Percentiles rank a stretch among this genome's conserved stretches.
These are phyloP conservation scores for Vigna trinervia DNA, from an alignment of 306 rosid species.

Conservation along the genomic window DNA sequence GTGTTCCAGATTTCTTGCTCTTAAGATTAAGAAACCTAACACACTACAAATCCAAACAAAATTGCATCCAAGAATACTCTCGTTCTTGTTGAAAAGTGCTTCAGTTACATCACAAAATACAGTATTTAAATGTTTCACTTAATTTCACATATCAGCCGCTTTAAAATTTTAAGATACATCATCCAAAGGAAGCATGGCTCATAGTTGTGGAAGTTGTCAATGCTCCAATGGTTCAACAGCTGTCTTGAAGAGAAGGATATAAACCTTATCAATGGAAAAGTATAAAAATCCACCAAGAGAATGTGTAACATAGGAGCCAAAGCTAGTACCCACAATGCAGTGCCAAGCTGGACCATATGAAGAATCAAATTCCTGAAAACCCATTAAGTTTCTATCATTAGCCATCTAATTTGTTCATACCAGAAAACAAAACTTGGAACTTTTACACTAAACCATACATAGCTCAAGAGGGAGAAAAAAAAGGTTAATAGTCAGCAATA, in stretches of 20 bases:
- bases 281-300: constrained; percentile 86
- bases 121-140: constrained; percentile 35
- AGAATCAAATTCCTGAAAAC: constrained; percentile 87
- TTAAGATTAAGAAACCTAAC: too few species aligned
- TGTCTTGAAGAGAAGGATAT: constrained; percentile 91
- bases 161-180: constrained; percentile 31
- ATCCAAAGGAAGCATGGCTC: constrained; percentile 31
- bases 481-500: neutral
- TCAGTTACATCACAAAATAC: constrained; percentile 41
- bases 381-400: constrained; percentile 27
- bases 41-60: neutral
- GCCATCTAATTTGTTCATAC: neutral
- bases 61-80: constrained; percentile 35
- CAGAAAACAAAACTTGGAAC: neutral
- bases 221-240: constrained; percentile 83
- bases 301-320: constrained; percentile 96
- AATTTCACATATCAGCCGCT: constrained; percentile 43
- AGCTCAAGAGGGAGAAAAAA: neutral
- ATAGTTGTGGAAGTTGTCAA: constrained; percentile 42
- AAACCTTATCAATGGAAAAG: constrained; percentile 91
- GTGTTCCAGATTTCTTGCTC: too few species aligned
- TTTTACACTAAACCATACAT: neutral
- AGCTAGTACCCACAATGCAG: constrained; percentile 95
- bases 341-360: constrained; percentile 97
- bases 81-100: neutral